Base-by-base conservation (phyloP, 176 grass and related monocot genomes). In the Oryza officinalis region DNA sequence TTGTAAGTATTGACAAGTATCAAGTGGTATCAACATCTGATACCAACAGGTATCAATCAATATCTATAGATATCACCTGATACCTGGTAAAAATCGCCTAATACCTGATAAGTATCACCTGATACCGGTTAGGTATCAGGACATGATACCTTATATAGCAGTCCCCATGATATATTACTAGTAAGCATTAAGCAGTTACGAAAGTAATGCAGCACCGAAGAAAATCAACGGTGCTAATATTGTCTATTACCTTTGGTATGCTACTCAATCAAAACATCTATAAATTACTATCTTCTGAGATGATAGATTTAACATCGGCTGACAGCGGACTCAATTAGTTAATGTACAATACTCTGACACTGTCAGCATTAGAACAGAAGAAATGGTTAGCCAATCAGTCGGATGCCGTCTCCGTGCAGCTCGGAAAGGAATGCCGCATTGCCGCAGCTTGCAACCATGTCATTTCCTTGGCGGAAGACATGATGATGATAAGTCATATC, bases 341-440 rank as follows among this genome's bases (percentile, higher is more conserved):
- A 71, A 43, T 80, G 76, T 83, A 87, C 88, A 85, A 28, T 67
- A 83, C 15, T 33, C 28, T 6, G 33, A 35, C 33, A 75, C 32
- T 45, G 85, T 80, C 76, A 54, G 32, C 12, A 45, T 76, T 75
- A 43, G 64, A 22, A 61, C 65, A 60, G 25, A 65, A 87, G 9
- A 69, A 80, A 84, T 76, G 80, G 81, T 84, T 75, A 87, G 18
- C 31, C 74, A 80, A 87, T 84, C 59, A 46, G 69, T 69, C 13
- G 50, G 83, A 80, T 71, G 64, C 71, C 17, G 27, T 31, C 69
- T 80, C 31, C 50, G 4, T 33, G n/a, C 49, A 64, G 50, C 27
- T 59, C 38, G 13, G 8, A 79, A 73, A 82, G 18, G 69, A 79
- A 83, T 69, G 61, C 80, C 32, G 69, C 41, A 69, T 38, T 38